These are phyloP conservation scores for Actinomortierella ambigua DNA, from an alignment of 371 early-diverging fungal species.

Conservation along the genomic window DNA sequence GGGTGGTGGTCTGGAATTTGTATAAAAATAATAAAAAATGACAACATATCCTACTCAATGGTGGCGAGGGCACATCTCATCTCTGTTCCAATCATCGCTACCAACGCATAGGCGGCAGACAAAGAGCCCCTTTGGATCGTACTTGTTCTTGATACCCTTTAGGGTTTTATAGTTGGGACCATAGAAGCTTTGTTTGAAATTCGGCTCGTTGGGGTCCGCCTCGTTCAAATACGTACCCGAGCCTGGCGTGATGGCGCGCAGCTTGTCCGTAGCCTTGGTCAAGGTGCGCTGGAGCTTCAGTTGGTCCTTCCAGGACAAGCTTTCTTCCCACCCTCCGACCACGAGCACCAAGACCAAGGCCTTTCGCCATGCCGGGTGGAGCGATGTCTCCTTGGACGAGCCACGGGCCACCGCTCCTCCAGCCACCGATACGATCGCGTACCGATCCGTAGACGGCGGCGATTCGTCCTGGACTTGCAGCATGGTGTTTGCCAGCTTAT, in stretches of 20 bases:
- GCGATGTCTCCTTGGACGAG: slow-evolving; percentile 17
- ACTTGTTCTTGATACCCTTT: slow-evolving; percentile 45
- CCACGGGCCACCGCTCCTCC: slow-evolving; percentile 22
- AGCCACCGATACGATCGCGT: slow-evolving; percentile 16
- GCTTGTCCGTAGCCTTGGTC: slow-evolving; percentile 8
- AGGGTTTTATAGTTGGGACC: slow-evolving; percentile 52
- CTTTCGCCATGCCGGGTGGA: slow-evolving; percentile 45
- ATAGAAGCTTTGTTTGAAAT: slow-evolving; percentile 50
- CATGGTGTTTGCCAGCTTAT: slow-evolving; percentile 3
- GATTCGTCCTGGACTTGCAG: slow-evolving; percentile 7
- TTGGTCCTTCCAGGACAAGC: slow-evolving; percentile 11
- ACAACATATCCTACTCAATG: too few relatives aligned
- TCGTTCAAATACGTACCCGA: slow-evolving; percentile 49
- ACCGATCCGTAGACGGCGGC: not conserved
- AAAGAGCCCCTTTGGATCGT: slow-evolving; percentile 51
- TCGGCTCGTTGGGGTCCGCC: slow-evolving; percentile 44
- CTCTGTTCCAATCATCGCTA: slow-evolving; percentile 27
- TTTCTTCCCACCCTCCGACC: slow-evolving; percentile 19
- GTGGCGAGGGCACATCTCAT: slow-evolving; percentile 9
- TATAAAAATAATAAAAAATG: too few relatives aligned
- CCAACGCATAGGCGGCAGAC: slow-evolving; percentile 28
- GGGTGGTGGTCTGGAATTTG: too few relatives aligned
- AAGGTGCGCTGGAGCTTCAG: slow-evolving; percentile 5
- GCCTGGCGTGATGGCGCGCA: slow-evolving; percentile 27
- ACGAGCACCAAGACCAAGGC: slow-evolving; percentile 42